phyloP scores from a whole-genome alignment of 768 basidiomycete species.

The Strobilomyces dryophilus region DNA sequence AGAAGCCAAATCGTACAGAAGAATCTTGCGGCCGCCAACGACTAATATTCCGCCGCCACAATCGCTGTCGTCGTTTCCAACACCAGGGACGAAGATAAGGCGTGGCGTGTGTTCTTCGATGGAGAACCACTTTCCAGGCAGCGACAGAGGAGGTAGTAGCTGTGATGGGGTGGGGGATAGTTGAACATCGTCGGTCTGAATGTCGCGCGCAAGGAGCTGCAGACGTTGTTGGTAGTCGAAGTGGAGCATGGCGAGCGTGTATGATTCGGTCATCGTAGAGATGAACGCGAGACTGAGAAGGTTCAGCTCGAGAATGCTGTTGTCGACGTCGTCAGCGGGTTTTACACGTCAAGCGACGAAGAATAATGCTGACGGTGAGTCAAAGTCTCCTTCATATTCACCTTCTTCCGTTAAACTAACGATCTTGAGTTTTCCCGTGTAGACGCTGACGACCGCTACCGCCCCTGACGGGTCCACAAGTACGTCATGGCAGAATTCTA shows the following conservation, averaged over 20 bases:
- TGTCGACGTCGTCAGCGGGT: slow-evolving; percentile 3
- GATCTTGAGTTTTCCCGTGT: slow-evolving; percentile 66
- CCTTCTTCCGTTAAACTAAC: slow-evolving; percentile 52
- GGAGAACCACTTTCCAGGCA: slow-evolving; percentile 45
- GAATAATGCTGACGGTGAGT: slow-evolving; percentile 51
- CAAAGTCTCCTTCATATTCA: slow-evolving; percentile 51
- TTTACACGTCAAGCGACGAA: neutral
- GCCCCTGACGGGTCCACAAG: slow-evolving; percentile 61
- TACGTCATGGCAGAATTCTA: slow-evolving; percentile 71
- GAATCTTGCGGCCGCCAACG: slow-evolving; percentile 61
- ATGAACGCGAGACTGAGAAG: slow-evolving; percentile 67
- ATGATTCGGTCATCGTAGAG: slow-evolving; percentile 35
- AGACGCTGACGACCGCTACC: slow-evolving; percentile 60
- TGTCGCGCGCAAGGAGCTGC: slow-evolving; percentile 60
- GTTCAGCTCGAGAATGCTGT: slow-evolving; percentile 63
- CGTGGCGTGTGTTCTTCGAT: slow-evolving; percentile 37
- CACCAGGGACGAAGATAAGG: slow-evolving; percentile 35
- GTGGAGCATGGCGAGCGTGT: slow-evolving; percentile 63
- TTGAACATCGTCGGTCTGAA: slow-evolving; percentile 40
- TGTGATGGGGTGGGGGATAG: slow-evolving; percentile 48
- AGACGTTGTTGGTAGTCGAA: slow-evolving; percentile 57
- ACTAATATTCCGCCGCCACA: slow-evolving; percentile 68
- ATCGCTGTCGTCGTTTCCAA: slow-evolving; percentile 23
- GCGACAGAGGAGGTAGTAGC: slow-evolving; percentile 47
- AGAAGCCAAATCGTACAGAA: slow-evolving; percentile 56